phyloP scores from a whole-genome alignment of 495 filamentous ascomycete species.

The Massariosphaeria phaeospora region DNA sequence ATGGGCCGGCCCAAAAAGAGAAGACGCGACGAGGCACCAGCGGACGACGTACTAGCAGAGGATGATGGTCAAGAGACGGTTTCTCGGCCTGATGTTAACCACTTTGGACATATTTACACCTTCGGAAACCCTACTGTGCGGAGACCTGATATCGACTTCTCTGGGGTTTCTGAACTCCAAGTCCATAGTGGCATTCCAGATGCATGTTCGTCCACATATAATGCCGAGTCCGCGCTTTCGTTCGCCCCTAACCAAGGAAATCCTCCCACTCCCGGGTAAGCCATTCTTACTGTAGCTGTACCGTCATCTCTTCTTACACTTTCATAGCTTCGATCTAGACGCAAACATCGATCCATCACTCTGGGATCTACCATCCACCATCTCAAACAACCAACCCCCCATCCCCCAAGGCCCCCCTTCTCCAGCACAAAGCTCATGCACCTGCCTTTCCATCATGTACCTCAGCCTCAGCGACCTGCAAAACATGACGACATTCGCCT shows the following conservation, averaged over 20 bases:
- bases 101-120: no score
- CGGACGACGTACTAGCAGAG: no score
- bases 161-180: neutral
- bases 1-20: constrained; percentile 41
- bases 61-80: no score
- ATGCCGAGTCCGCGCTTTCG: constrained; percentile 1
- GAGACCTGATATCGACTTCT: neutral
- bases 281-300: no score
- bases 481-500: constrained; percentile 30
- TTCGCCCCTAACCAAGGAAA: no score
- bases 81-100: no score
- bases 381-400: constrained; percentile 1
- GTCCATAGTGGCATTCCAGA: neutral
- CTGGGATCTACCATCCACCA: constrained; percentile 10
- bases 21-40: constrained; percentile 27
- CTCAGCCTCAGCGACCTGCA: constrained; percentile 35
- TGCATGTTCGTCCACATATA: neutral
- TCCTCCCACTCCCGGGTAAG: constrained; percentile 13
- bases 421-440: constrained; percentile 24
- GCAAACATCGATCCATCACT: constrained; percentile 15
- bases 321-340: constrained; percentile 4
- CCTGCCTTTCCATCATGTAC: constrained; percentile 40
- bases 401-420: neutral
- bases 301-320: neutral
- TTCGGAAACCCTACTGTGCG: no score